phyloP scores from a whole-genome alignment of 257 asterid species.

The Plantago major region DNA sequence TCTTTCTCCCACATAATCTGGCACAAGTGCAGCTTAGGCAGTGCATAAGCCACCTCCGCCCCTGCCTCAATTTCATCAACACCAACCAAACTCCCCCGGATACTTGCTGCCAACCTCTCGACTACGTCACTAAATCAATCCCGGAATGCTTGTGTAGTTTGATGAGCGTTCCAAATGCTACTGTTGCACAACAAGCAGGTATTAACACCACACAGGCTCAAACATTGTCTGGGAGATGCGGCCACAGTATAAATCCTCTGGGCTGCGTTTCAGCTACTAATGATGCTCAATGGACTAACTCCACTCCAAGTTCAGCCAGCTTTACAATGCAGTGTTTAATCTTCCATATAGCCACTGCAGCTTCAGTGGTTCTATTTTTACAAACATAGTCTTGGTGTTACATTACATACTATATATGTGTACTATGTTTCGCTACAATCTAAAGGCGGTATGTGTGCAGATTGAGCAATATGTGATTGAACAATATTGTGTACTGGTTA shows the following conservation, averaged over 20 bases:
- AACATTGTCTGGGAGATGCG: constrained; percentile 54
- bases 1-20: not conserved
- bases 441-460: not conserved
- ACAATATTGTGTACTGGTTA: too few relatives aligned
- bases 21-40: constrained; percentile 18
- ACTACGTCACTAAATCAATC: constrained; percentile 32
- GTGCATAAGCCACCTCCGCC: constrained; percentile 46
- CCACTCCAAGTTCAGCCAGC: constrained; percentile 1
- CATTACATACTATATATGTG: not conserved
- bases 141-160: constrained; percentile 64
- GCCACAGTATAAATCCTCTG: constrained; percentile 46
- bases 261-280: constrained; percentile 29
- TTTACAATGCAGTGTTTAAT: not conserved
- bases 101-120: constrained; percentile 59
- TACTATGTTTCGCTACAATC: not conserved
- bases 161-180: constrained; percentile 34
- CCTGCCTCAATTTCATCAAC: constrained; percentile 49
- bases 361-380: not conserved
- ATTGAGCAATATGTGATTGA: not conserved
- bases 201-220: constrained; percentile 41
- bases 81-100: constrained; percentile 38
- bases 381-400: not conserved
- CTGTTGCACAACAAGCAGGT: constrained; percentile 30
- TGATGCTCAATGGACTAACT: not conserved
- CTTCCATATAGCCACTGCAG: not conserved